Base-by-base conservation (phyloP, 225 moss, liverwort and hornwort species). In the Thuidium tamariscinum region DNA sequence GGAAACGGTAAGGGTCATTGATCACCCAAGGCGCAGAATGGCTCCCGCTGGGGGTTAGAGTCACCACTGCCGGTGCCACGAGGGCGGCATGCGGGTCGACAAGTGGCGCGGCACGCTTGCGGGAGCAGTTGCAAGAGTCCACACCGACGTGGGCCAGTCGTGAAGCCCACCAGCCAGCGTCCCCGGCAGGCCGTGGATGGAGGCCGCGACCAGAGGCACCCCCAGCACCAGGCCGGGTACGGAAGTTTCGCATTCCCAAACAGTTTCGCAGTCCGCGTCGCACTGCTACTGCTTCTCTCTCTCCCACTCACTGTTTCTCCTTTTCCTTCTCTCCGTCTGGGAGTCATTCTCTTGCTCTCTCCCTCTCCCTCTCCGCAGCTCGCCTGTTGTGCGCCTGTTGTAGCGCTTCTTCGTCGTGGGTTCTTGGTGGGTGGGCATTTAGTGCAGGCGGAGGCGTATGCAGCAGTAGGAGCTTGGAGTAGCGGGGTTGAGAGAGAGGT, bases 111-210 rank as follows among this genome's bases (percentile, higher is more conserved):
- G 85, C 77, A 84, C 64, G 73, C 90, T 87, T 78, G 88, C 46
- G 64, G 89, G 77, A 87, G 91, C 91, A 87, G 91, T 91, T 91
- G 91, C 87, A 59, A 72, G 63, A 84, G 83, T 77, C 88, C 87
- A 84, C 91, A 89, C 87, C 84, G 91, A 87, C 89, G 87, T 91
- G 89, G 91, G 89, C 86, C 88, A 86, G 81, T 77, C 89, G 87
- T 90, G 88, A 78, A 51, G 39, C 77, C 56, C 27, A 44, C 36
- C 25, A 62, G 81, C 27, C 29, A 27, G 71, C 75, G 62, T 7
- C 77, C 48, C 48, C 52, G 37, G 85, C 32, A 10, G 36, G 46
- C 11, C 68, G 56, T 21, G 57, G 57, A 30, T 72, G 82, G 55
- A 5, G 61, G 85, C 42, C 70, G 79, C 79, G 70, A 80, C 72